These are phyloP conservation scores for Thalassiosira livingstoniorum DNA, from an alignment of 352 stramenopile species.

Conservation along the genomic window DNA sequence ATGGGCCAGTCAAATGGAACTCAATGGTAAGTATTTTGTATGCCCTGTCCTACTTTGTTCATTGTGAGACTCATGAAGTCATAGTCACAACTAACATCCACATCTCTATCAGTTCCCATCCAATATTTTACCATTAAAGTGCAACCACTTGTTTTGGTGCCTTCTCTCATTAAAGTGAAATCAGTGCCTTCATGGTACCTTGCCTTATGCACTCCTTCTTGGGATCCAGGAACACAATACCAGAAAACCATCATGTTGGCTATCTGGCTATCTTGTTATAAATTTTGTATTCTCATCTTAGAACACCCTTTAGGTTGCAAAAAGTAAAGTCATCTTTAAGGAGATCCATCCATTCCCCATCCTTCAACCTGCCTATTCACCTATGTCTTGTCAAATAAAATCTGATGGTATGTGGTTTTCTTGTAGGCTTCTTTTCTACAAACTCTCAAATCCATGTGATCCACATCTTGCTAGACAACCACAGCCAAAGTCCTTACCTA, in stretches of 20 bases:
- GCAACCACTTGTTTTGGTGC: not conserved
- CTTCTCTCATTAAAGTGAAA: not conserved
- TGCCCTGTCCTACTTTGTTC: constrained; percentile 18
- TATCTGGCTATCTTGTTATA: not conserved
- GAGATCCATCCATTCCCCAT: constrained; percentile 9
- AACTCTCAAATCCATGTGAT: not conserved
- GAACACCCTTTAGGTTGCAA: not conserved
- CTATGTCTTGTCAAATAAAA: constrained; percentile 10
- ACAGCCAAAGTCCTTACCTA: constrained; percentile 8
- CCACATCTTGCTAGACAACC: not conserved
- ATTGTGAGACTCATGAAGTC: constrained; percentile 31
- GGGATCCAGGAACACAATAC: not conserved
- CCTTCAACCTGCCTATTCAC: not conserved
- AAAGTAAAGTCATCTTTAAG: not conserved
- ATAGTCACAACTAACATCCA: constrained; percentile 46
- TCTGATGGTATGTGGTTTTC: constrained; percentile 13
- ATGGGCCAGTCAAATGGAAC: constrained; percentile 15
- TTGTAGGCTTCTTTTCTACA: constrained; percentile 5
- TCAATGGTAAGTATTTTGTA: constrained; percentile 35
- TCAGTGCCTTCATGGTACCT: not conserved
- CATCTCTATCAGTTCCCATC: constrained; percentile 22
- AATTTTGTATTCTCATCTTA: constrained; percentile 10
- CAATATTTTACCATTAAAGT: constrained; percentile 3
- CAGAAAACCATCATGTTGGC: not conserved
- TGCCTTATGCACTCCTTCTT: not conserved